Percentiles rank a stretch among this genome's conserved stretches.
Evolutionary conservation across 129 eudicot genomes (phyloP).

Genomic region (Pulicaria dysenterica): DNA sequence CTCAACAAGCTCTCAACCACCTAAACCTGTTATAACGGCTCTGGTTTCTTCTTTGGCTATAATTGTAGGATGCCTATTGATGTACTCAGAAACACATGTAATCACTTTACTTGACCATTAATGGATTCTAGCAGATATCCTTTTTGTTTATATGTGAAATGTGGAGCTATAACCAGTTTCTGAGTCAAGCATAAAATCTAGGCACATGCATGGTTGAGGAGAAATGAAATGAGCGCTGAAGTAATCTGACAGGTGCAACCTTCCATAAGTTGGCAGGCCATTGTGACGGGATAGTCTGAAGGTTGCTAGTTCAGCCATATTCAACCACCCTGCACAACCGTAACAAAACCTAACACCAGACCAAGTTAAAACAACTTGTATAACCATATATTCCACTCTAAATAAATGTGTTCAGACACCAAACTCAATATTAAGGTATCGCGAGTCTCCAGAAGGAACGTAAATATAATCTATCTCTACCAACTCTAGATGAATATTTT

Average conservation of each 20-base stretch:
- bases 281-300: no score
- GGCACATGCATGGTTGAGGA: no score
- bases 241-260: no score
- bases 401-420: slow-evolving; percentile 34
- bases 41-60: slow-evolving; percentile 34
- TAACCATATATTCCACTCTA: slow-evolving; percentile 15
- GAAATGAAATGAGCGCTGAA: no score
- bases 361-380: background rate
- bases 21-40: slow-evolving; percentile 24
- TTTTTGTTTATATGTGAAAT: background rate
- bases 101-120: background rate
- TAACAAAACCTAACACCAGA: background rate
- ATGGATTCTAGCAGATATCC: background rate
- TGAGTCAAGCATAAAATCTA: no score
- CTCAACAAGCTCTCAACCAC: slow-evolving; percentile 33
- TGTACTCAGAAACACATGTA: slow-evolving; percentile 25
- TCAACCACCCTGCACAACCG: background rate
- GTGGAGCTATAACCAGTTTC: background rate
- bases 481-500: slow-evolving; percentile 64
- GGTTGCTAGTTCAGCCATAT: background rate
- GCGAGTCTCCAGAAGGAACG: slow-evolving; percentile 38
- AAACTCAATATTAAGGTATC: slow-evolving; percentile 71
- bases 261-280: no score
- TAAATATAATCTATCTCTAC: slow-evolving; percentile 41
- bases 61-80: slow-evolving; percentile 27